Evolutionary conservation across 192 early-diverging fungal genomes (phyloP).

Genomic region (Umbelopsis isabellina): DNA sequence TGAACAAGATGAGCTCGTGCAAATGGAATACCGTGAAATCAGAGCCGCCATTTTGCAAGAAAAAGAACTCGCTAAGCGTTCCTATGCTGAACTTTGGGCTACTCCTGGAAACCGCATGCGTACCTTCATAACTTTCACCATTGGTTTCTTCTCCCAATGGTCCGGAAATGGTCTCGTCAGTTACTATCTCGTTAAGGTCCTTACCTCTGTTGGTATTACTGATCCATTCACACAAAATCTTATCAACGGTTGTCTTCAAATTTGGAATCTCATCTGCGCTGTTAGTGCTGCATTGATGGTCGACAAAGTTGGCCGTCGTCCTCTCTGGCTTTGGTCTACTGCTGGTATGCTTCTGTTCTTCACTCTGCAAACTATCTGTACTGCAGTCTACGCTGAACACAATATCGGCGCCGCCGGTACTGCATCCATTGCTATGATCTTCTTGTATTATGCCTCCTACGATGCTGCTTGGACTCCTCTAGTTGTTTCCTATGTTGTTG

Average conservation of each 20-base stretch:
- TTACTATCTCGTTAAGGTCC: constrained; percentile 10
- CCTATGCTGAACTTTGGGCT: constrained; percentile 13
- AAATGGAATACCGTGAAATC: constrained; percentile 72
- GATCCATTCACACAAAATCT: neutral
- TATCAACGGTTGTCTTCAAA: constrained; percentile 24
- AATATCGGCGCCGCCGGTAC: neutral
- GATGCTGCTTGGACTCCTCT: constrained; percentile 23
- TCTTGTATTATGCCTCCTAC: constrained; percentile 14
- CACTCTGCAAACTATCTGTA: constrained; percentile 18
- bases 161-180: constrained; percentile 21
- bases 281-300: constrained; percentile 10
- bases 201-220: constrained; percentile 6
- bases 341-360: constrained; percentile 20
- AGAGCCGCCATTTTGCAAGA: constrained; percentile 46
- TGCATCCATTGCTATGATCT: constrained; percentile 25
- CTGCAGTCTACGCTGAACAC: constrained; percentile 9
- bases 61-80: constrained; percentile 19
- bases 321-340: constrained; percentile 15
- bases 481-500: constrained; percentile 20
- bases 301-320: constrained; percentile 22
- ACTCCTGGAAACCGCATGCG: constrained; percentile 21
- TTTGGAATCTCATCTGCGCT: constrained; percentile 23
- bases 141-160: constrained; percentile 26
- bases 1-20: constrained; percentile 50
- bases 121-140: constrained; percentile 17